Conservation (phyloP, 2,329 filamentous ascomycete genomes). For the Claviceps capensis region DNA sequence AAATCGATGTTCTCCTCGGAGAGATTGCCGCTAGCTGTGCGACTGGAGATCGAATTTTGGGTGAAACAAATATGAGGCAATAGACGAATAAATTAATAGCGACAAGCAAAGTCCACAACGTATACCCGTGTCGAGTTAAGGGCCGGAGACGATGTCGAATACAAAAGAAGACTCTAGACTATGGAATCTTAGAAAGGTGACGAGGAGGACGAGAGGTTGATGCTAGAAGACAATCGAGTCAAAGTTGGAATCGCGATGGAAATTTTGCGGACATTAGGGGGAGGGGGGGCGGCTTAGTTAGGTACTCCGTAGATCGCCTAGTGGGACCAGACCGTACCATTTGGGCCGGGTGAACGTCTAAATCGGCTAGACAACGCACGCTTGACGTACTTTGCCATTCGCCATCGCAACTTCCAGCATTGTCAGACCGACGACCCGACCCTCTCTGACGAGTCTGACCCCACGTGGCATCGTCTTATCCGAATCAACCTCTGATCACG, state of each 20-base stretch:
- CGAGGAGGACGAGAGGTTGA: neutral
- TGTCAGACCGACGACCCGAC: neutral
- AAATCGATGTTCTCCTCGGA: neutral
- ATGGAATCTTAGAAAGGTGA: neutral
- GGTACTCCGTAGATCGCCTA: neutral
- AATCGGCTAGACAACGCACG: neutral
- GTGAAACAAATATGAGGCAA: neutral
- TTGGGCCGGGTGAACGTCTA: neutral
- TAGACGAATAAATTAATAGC: neutral
- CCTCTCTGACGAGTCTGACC: neutral
- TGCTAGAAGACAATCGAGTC: neutral
- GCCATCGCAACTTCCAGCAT: neutral
- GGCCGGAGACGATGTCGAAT: too few species aligned
- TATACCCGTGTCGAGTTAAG: neutral
- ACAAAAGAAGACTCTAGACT: too few species aligned
- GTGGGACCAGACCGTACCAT: neutral
- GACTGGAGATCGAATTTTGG: neutral
- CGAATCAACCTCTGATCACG: neutral
- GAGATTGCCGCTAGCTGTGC: neutral
- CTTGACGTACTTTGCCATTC: slow-evolving; percentile 3
- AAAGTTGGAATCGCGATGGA: slow-evolving; percentile 2
- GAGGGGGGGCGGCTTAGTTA: neutral
- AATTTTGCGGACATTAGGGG: neutral
- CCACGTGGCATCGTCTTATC: neutral
- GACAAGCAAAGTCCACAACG: neutral